Evolutionary conservation across 805 yeast genomes (phyloP), one percentile per base, ranked within the genome.

Genomic region (Saturnispora besseyi): DNA sequence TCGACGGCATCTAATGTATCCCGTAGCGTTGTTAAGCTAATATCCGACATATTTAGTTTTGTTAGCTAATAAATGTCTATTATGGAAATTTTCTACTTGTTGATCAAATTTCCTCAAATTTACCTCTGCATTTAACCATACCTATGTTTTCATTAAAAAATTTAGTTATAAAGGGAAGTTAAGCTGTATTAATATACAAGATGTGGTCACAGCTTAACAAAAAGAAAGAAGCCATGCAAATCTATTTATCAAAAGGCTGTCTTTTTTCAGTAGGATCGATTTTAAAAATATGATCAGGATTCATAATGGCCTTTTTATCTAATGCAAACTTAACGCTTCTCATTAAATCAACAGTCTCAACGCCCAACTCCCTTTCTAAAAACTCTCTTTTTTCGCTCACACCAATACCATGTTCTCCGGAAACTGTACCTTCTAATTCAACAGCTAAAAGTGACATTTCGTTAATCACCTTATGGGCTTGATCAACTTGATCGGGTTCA

Each of bases 361-460:
- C 70, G 1, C 93, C 95, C 28, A 87, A 65, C 62, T 87, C 96
- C 50, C 69, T 66, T 29, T 73, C 67, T 32, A 87, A 63, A 51
- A 72, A 79, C 29, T 75, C 76, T 54, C 90, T 67, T 60, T 87
- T 87, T 44, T 62, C 65, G 34, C 91, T 90, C 41, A 82, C 74
- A 8, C 95, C 96, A 37, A 87, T 78, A 12, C 95, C 96, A 61
- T 87, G 95, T 60, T 87, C 95, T 33, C 95, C 95, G 4, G 89
- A 83, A 56, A 88, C 81, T 1, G 96, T 87, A 1, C 95, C 95
- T 48, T 86, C 95, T 36, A 81, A 75, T 1, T 68, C 74, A 15
- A 87, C 66, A 0, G 91, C 95, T 38, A 81, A 62, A 41, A 72
- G 60, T 44, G 84, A 84, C 84, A 87, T 80, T 46, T 76, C 70